Base-by-base conservation (phyloP, 2,329 filamentous ascomycete genomes). In the Venturia nashicola region DNA sequence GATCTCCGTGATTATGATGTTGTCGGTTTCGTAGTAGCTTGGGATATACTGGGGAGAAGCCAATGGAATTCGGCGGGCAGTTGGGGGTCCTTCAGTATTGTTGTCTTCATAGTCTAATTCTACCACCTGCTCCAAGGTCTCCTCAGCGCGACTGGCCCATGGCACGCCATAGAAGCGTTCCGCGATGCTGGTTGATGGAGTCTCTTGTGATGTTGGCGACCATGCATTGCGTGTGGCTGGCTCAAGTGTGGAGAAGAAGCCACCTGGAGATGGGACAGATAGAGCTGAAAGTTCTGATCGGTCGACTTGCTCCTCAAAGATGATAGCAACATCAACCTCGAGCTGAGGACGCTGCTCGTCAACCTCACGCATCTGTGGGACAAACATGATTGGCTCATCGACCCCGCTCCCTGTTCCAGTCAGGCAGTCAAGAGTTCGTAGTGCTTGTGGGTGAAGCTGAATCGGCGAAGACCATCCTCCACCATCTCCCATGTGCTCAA, bases 91-190 rank as follows among this genome's bases (percentile, higher is more conserved):
- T 65, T 82, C 82, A 48, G 80, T 79, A 62, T 80, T 73, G n/a
- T 90, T 84, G 39, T 92, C 77, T 27, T 65, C 63, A n/a, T 18
- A 44, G 3, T 61, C 65, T 23, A 54, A 61, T n/a, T 65, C 59
- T 36, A 64, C 46, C 11, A 66, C 60, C 61, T 65, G 66, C 36
- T 51, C 27, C 43, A 55, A 42, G 3, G 51, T 39, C 5, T 36
- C 51, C 39, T 42, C 54, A n/a, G 39, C 18, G 7, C 39, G 42
- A n/a, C 34, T 51, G n/a, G 59, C 61, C 87, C 91, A 97, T 3
- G 92, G 91, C 36, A 88, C 82, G 67, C 88, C 86, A 76, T 97
- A 97, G 71, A 97, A 97, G 67, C 88, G 85, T 72, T 96, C 90
- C 11, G 93, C 93, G n/a, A 88, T 91, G 39, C 91, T 90, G 1